These are phyloP conservation scores for Lasiodiplodia sp. DNA, from an alignment of 2,329 filamentous ascomycete species.

Conservation along the genomic window DNA sequence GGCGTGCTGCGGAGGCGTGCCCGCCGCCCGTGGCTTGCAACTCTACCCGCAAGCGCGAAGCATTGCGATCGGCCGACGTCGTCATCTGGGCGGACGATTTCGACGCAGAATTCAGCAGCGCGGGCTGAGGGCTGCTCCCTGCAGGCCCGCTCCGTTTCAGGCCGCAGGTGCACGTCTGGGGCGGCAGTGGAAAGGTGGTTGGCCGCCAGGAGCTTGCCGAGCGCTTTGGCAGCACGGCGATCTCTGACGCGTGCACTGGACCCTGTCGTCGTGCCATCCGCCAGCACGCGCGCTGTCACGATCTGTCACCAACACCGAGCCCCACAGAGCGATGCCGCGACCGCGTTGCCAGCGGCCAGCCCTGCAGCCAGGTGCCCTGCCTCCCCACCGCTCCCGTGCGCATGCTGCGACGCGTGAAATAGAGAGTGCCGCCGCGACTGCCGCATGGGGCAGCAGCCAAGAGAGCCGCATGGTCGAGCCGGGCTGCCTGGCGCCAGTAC, in stretches of 20 bases:
- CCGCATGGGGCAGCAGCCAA: slow-evolving; percentile 13
- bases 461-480: slow-evolving; percentile 12
- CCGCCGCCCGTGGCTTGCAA: slow-evolving; percentile 1
- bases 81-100: slow-evolving; percentile 20
- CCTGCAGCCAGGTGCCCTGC: neutral
- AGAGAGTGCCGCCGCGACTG: slow-evolving; percentile 16
- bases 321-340: neutral
- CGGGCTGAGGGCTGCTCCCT: slow-evolving; percentile 14
- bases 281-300: slow-evolving; percentile 20
- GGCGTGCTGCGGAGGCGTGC: slow-evolving; percentile 18
- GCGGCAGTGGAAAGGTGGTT: neutral
- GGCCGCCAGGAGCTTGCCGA: slow-evolving; percentile 22
- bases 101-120: slow-evolving; percentile 1
- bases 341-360: neutral
- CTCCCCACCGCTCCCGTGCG: neutral
- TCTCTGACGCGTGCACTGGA: slow-evolving; percentile 15
- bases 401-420: slow-evolving; percentile 13
- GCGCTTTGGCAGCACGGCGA: neutral
- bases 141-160: slow-evolving; percentile 21
- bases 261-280: slow-evolving; percentile 10
- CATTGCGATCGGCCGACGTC: slow-evolving; percentile 28
- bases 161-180: slow-evolving; percentile 20
- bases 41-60: slow-evolving; percentile 18
- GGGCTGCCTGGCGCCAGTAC: neutral
- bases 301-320: slow-evolving; percentile 8